Evolutionary conservation across 75 land plant species (phyloP).

Genomic region (Pseudotsuga menziesii): DNA sequence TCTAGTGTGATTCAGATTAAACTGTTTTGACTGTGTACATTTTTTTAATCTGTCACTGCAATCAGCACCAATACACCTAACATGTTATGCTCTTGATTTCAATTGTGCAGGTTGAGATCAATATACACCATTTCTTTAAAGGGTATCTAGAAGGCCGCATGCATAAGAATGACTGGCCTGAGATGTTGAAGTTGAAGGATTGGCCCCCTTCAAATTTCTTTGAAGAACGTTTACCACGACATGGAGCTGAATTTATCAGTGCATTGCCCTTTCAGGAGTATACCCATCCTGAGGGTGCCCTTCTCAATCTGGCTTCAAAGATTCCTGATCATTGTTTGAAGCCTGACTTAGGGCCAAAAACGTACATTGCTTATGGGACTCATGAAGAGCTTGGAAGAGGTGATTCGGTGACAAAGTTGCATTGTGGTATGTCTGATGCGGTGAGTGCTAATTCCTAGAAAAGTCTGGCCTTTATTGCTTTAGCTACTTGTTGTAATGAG

Average conservation of each 20-base stretch:
- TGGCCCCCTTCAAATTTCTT: conserved; percentile 60
- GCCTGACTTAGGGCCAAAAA: conserved; percentile 63
- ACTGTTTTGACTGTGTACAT: background rate
- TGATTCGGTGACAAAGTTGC: conserved; percentile 60
- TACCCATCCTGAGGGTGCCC: conserved; percentile 54
- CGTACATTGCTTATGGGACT: conserved; percentile 60
- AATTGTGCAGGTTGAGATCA: conserved; percentile 60
- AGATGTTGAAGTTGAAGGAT: conserved; percentile 64
- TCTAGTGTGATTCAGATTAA: background rate
- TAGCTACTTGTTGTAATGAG: background rate
- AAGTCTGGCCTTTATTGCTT: background rate
- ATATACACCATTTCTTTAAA: conserved; percentile 44
- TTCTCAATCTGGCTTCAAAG: conserved; percentile 64
- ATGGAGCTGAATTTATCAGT: conserved; percentile 51
- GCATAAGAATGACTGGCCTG: conserved; percentile 36
- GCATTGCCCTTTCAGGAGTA: conserved; percentile 71
- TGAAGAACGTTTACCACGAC: conserved; percentile 60
- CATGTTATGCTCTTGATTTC: background rate
- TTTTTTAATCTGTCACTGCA: background rate
- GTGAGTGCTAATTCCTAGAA: conserved; percentile 17
- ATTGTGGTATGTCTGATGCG: conserved; percentile 67
- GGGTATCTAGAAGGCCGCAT: conserved; percentile 52
- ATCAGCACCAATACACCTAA: background rate
- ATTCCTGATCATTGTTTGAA: conserved; percentile 35
- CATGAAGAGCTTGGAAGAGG: conserved; percentile 51